A percentile compares a stretch with the other conserved stretches of the same genome.
Conservation (phyloP, 2,329 filamentous ascomycete species). For the Thelonectria discophora region DNA sequence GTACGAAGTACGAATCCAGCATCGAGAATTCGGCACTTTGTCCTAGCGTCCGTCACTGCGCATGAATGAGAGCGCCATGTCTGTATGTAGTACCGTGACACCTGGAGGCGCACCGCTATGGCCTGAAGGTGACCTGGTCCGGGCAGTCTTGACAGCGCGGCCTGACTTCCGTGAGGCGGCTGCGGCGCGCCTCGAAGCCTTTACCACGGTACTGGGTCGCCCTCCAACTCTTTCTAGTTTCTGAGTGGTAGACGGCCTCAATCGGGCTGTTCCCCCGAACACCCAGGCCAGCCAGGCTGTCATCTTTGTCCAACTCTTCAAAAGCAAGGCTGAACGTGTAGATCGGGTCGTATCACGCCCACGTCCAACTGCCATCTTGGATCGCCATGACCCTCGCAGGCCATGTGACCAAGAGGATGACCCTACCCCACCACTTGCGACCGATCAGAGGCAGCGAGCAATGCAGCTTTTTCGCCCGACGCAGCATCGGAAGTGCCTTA, state of each 20-base stretch:
- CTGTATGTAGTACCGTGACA: conserved; percentile 13
- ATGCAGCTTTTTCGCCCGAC: conserved; percentile 21
- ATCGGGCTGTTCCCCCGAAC: conserved; percentile 16
- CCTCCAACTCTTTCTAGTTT: conserved; percentile 22
- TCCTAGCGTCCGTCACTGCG: conserved; percentile 15
- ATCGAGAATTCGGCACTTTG: conserved; percentile 18
- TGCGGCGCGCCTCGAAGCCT: conserved; percentile 31
- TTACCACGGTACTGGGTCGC: conserved; percentile 34
- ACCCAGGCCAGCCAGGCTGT: conserved; percentile 15
- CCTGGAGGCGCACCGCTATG: conserved; percentile 27
- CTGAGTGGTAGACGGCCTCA: conserved; percentile 19
- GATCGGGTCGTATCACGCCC: conserved; percentile 28
- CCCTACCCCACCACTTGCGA: conserved; percentile 35
- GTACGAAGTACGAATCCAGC: too few species aligned
- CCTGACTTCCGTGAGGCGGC: conserved; percentile 26
- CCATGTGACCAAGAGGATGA: conserved; percentile 27
- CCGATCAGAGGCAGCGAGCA: conserved; percentile 25
- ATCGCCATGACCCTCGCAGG: conserved; percentile 32
- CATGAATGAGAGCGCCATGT: conserved; percentile 17
- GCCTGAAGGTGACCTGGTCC: conserved; percentile 19
- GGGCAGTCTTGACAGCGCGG: conserved; percentile 21
- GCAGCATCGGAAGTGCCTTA: conserved; percentile 15
- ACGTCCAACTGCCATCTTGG: conserved; percentile 28
- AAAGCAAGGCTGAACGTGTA: conserved; percentile 14
- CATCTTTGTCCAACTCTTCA: conserved; percentile 14